phyloP scores from a whole-genome alignment of 164 flowering plant species.

The Aristolochia contorta region DNA sequence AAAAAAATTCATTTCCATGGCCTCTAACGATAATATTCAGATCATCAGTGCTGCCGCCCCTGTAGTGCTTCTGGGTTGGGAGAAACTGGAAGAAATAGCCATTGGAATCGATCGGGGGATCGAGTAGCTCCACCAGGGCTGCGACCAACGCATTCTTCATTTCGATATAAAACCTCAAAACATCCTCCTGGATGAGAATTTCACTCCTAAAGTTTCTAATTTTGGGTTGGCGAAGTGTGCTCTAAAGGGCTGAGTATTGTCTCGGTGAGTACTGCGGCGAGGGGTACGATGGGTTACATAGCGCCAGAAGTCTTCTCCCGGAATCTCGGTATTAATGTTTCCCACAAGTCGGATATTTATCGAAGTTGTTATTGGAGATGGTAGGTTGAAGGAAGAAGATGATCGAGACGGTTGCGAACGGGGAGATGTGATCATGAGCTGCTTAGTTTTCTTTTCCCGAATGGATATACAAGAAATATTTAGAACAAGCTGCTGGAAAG shows the following conservation, averaged over 20 bases:
- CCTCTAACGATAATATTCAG: no score
- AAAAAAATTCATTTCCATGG: conserved; percentile 15
- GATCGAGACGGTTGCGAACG: no score
- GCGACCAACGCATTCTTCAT: conserved; percentile 19
- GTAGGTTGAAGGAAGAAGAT: conserved; percentile 9
- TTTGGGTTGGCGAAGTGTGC: conserved; percentile 21
- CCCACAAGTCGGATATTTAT: conserved; percentile 20
- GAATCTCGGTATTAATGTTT: neutral
- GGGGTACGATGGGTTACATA: conserved; percentile 17
- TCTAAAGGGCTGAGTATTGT: conserved; percentile 9
- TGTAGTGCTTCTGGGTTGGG: conserved; percentile 2
- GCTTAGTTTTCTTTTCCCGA: no score
- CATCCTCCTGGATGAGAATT: conserved; percentile 7
- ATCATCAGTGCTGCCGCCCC: no score
- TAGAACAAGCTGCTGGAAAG: no score
- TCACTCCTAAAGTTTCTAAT: conserved; percentile 9
- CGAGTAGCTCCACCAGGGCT: conserved; percentile 25
- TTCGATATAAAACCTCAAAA: conserved; percentile 22
- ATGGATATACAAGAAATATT: no score
- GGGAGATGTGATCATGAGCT: no score
- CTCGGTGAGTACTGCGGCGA: neutral
- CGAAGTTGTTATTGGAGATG: conserved; percentile 19
- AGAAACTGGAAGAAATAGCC: conserved; percentile 11
- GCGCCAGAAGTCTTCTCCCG: conserved; percentile 3
- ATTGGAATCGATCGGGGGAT: conserved; percentile 22